Percentiles rank a stretch among this genome's conserved stretches.
Evolutionary conservation across 2,329 filamentous ascomycete species (phyloP).

Genomic region (Diplodia sapinea): DNA sequence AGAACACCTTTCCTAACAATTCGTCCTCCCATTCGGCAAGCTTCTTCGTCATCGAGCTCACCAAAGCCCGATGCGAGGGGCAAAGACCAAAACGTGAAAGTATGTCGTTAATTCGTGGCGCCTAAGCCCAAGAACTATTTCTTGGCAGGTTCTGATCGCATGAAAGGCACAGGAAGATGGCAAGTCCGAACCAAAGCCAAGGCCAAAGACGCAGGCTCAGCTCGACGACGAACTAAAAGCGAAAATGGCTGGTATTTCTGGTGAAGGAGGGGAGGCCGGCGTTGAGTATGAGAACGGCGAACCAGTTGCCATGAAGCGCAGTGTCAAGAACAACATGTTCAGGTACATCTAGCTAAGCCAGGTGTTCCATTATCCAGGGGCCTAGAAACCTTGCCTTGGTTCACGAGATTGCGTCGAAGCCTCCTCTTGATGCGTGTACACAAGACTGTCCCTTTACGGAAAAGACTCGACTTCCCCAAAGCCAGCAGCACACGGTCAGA

Average conservation of each 20-base stretch:
- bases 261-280: slow-evolving; percentile 73
- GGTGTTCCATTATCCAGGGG: not conserved
- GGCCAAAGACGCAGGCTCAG: slow-evolving; percentile 54
- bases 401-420: not conserved
- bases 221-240: slow-evolving; percentile 69
- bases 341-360: slow-evolving; percentile 61
- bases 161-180: not conserved
- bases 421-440: not conserved
- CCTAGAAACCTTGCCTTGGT: not conserved
- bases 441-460: not conserved
- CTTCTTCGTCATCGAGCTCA: not conserved
- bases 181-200: slow-evolving; percentile 5
- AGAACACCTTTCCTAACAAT: not conserved
- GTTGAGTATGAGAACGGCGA: slow-evolving; percentile 78
- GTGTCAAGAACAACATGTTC: slow-evolving; percentile 80
- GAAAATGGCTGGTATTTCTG: slow-evolving; percentile 70
- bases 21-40: not conserved
- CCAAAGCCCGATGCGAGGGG: not conserved
- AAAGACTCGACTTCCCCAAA: not conserved
- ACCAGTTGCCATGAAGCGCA: slow-evolving; percentile 73
- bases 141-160: not conserved
- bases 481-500: not conserved
- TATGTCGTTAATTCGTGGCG: not conserved
- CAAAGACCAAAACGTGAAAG: not conserved
- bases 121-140: not conserved